Evolutionary conservation across 176 grass and related monocot species (phyloP).

Genomic region (Calamus simplicifolius): DNA sequence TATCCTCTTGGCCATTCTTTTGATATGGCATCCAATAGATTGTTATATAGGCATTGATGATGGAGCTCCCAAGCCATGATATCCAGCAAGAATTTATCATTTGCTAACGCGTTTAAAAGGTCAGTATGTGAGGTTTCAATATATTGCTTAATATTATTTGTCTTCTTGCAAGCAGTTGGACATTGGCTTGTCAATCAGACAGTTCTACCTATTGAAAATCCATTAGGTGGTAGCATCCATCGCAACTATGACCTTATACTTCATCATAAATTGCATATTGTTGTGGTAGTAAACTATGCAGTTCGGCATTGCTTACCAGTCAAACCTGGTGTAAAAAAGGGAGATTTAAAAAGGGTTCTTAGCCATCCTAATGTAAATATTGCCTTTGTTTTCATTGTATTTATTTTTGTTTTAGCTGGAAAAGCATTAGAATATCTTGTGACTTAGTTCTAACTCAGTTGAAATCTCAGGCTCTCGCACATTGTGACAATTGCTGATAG

Average conservation of each 20-base stretch:
- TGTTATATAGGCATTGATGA: too few relatives aligned
- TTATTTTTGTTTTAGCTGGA: too few relatives aligned
- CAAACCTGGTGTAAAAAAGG: slow-evolving; percentile 43
- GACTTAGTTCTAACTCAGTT: slow-evolving; percentile 3
- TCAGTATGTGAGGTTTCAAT: too few relatives aligned
- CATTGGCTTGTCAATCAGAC: slow-evolving; percentile 45
- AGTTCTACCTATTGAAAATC: slow-evolving; percentile 67
- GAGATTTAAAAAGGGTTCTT: slow-evolving; percentile 47
- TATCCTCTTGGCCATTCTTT: too few relatives aligned
- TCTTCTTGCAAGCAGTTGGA: slow-evolving; percentile 44
- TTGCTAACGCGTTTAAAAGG: too few relatives aligned
- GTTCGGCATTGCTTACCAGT: slow-evolving; percentile 60
- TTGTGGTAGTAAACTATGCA: slow-evolving; percentile 51
- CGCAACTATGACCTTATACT: slow-evolving; percentile 81
- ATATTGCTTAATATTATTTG: background rate
- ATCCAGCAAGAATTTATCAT: too few relatives aligned
- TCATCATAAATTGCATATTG: slow-evolving; percentile 57
- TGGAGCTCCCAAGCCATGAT: too few relatives aligned
- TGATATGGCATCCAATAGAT: too few relatives aligned
- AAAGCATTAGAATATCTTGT: background rate
- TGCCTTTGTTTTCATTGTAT: too few relatives aligned
- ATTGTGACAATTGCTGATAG: slow-evolving; percentile 71
- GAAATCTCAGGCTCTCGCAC: slow-evolving; percentile 55
- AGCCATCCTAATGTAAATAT: slow-evolving; percentile 65
- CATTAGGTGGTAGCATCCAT: slow-evolving; percentile 77